A percentile compares a stretch with the other conserved stretches of the same genome.
Evolutionary conservation across 202 grass and related monocot species (phyloP).

Genomic region (Zizania palustris): DNA sequence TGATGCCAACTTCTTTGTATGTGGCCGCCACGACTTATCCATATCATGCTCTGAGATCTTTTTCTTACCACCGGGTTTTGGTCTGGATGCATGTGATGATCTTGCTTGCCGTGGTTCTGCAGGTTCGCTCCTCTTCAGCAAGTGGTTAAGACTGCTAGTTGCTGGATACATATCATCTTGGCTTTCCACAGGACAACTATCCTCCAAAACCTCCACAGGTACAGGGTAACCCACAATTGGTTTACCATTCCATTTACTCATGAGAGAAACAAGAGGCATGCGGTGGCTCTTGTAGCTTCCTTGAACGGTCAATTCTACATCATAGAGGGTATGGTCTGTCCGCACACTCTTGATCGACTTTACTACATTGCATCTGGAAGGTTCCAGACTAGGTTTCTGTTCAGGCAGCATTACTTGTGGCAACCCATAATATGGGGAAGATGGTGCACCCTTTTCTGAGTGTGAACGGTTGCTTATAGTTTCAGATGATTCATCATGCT

Average conservation of each 20-base stretch:
- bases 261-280: slow-evolving; percentile 86
- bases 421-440: slow-evolving; percentile 34
- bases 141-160: slow-evolving; percentile 53
- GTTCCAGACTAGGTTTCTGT: slow-evolving; percentile 42
- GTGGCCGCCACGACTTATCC: slow-evolving; percentile 62
- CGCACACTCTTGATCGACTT: slow-evolving; percentile 61
- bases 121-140: slow-evolving; percentile 56
- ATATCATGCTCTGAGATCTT: slow-evolving; percentile 40
- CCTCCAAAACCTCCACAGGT: slow-evolving; percentile 67
- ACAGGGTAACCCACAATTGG: slow-evolving; percentile 81
- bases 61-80: slow-evolving; percentile 42
- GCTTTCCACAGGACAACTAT: slow-evolving; percentile 46
- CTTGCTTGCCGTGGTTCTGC: slow-evolving; percentile 54
- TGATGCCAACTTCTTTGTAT: slow-evolving; percentile 69
- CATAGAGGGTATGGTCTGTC: slow-evolving; percentile 59
- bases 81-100: slow-evolving; percentile 48
- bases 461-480: slow-evolving; percentile 59
- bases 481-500: slow-evolving; percentile 54
- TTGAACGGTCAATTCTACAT: slow-evolving; percentile 78
- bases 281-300: slow-evolving; percentile 67
- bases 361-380: slow-evolving; percentile 42
- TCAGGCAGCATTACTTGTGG: slow-evolving; percentile 48
- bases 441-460: slow-evolving; percentile 42
- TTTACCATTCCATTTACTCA: slow-evolving; percentile 87
- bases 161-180: slow-evolving; percentile 41